A percentile compares a stretch with the other conserved stretches of the same genome.
Evolutionary conservation across 441 rosid species (phyloP).

Genomic region (Monsonia emarginata): DNA sequence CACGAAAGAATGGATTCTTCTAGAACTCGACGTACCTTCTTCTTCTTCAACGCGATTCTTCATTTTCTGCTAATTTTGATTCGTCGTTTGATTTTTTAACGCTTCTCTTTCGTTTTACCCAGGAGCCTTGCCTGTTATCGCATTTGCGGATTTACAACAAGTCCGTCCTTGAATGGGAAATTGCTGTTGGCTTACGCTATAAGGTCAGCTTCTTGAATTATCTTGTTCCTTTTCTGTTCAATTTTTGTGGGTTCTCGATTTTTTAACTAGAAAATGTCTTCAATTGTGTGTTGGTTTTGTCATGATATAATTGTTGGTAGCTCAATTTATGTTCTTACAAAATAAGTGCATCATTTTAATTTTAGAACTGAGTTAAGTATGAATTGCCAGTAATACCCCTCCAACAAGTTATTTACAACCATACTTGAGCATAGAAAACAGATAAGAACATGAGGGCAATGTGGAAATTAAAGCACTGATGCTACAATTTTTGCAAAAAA

Average conservation of each 20-base stretch:
- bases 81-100: background rate
- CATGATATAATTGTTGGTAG: background rate
- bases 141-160: constrained; percentile 67
- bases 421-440: background rate
- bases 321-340: background rate
- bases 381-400: background rate
- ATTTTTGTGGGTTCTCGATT: background rate
- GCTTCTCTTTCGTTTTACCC: constrained; percentile 21
- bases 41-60: background rate
- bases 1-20: constrained; percentile 81
- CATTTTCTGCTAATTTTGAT: background rate
- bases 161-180: constrained; percentile 90
- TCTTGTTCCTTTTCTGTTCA: background rate
- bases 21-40: constrained; percentile 57
- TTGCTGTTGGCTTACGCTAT: constrained; percentile 68
- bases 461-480: background rate
- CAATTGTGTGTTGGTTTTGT: background rate
- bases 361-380: background rate
- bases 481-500: background rate
- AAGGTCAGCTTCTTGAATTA: constrained; percentile 34
- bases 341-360: background rate
- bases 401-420: background rate
- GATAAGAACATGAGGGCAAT: background rate
- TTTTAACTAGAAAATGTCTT: background rate
- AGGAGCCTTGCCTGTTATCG: constrained; percentile 78